Evolutionary conservation across 352 stramenopile species (phyloP).

Genomic region (Thraustotheca clavata): DNA sequence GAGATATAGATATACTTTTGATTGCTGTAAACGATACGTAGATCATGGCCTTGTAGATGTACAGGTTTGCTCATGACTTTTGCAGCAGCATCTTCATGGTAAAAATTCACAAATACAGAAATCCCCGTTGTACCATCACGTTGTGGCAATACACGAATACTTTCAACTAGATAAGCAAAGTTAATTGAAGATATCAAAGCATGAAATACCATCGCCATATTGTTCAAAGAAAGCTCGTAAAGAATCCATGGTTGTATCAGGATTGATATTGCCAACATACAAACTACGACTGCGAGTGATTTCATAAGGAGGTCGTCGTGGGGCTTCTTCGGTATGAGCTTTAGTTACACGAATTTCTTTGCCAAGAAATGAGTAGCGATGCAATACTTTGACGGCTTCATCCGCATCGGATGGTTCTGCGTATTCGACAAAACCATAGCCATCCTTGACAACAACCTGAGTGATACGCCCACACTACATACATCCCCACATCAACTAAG

Average conservation of each 20-base stretch:
- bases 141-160: conserved; percentile 52
- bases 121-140: conserved; percentile 35
- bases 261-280: conserved; percentile 57
- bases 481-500: not conserved
- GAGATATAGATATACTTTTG: conserved; percentile 1
- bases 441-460: conserved; percentile 44
- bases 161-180: conserved; percentile 32
- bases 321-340: not conserved
- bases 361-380: not conserved
- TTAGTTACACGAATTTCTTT: not conserved
- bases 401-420: conserved; percentile 37
- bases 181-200: not conserved
- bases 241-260: conserved; percentile 51
- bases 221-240: conserved; percentile 45
- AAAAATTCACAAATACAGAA: conserved; percentile 60
- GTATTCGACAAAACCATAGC: conserved; percentile 51
- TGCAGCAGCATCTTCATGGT: conserved; percentile 29
- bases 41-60: not conserved
- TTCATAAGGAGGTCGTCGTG: not conserved
- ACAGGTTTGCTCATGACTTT: not conserved
- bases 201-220: conserved; percentile 36
- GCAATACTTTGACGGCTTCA: conserved; percentile 12
- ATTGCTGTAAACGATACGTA: conserved; percentile 19
- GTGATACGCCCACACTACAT: conserved; percentile 42
- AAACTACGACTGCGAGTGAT: conserved; percentile 30